Evolutionary conservation across 2,329 filamentous ascomycete genomes (phyloP).

Genomic region (Clarireedia paspali): DNA sequence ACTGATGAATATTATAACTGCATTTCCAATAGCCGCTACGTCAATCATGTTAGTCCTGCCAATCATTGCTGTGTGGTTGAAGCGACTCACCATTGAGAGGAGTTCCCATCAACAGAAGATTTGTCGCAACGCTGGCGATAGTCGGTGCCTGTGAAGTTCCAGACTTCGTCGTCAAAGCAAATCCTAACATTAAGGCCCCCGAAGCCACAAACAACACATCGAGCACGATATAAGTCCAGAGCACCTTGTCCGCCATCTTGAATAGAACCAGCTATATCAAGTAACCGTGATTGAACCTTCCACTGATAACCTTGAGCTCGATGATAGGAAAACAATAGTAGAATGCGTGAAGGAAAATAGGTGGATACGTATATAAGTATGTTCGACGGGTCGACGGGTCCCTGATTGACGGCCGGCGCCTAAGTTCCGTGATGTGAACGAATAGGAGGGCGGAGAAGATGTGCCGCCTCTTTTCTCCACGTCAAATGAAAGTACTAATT

Average conservation of each 20-base stretch:
- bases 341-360: no score
- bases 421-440: no score
- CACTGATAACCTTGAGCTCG: no score
- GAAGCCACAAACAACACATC: slow-evolving; percentile 45
- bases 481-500: no score
- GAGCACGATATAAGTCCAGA: slow-evolving; percentile 41
- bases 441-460: no score
- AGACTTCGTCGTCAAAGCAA: slow-evolving; percentile 42
- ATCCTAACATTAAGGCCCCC: slow-evolving; percentile 43
- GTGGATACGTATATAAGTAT: no score
- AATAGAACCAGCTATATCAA: slow-evolving; percentile 7
- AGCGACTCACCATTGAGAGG: slow-evolving; percentile 42
- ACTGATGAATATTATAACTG: slow-evolving; percentile 61
- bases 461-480: no score
- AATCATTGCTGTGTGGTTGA: neutral
- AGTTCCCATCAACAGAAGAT: slow-evolving; percentile 43
- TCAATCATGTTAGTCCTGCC: neutral
- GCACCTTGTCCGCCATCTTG: slow-evolving; percentile 41
- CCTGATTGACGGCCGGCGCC: no score
- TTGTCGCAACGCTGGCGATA: slow-evolving; percentile 40
- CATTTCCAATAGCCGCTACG: slow-evolving; percentile 62
- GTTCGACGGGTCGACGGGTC: no score
- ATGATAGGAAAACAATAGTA: no score
- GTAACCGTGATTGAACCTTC: no score
- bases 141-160: slow-evolving; percentile 35